Conservation (phyloP, 306 rosid genomes). For the Trifolium pratense region DNA sequence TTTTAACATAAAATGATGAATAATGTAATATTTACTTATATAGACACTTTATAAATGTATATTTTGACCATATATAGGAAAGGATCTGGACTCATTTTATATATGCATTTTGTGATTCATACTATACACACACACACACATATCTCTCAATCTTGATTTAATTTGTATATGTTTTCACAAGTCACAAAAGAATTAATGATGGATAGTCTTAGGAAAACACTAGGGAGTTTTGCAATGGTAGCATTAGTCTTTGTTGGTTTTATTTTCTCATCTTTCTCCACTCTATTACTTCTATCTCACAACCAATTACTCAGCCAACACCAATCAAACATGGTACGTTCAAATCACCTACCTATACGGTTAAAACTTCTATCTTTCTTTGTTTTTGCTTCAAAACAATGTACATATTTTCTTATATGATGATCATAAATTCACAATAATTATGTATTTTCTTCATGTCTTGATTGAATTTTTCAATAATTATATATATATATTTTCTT, state of each 20-base stretch:
- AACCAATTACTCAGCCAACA: background rate
- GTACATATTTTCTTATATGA: too few relatives aligned
- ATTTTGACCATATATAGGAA: too few relatives aligned
- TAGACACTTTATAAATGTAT: too few relatives aligned
- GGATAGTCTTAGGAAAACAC: background rate
- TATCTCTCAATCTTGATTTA: background rate
- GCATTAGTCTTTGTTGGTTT: background rate
- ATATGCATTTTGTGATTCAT: too few relatives aligned
- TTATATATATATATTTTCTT: background rate
- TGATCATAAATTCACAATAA: background rate
- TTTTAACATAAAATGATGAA: too few relatives aligned
- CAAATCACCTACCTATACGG: background rate
- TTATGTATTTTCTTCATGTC: background rate
- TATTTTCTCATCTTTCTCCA: constrained; percentile 10
- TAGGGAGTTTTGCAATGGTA: background rate
- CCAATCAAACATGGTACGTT: background rate
- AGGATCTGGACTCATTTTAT: too few relatives aligned
- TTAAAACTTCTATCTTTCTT: too few relatives aligned
- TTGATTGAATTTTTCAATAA: background rate
- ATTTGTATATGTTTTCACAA: background rate
- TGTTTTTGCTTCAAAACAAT: too few relatives aligned
- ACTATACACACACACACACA: background rate
- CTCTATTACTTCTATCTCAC: background rate
- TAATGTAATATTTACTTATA: too few relatives aligned
- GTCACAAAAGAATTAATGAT: background rate